Conservation (phyloP, 176 grass and related monocot species). For the Panicum miliaceum region DNA sequence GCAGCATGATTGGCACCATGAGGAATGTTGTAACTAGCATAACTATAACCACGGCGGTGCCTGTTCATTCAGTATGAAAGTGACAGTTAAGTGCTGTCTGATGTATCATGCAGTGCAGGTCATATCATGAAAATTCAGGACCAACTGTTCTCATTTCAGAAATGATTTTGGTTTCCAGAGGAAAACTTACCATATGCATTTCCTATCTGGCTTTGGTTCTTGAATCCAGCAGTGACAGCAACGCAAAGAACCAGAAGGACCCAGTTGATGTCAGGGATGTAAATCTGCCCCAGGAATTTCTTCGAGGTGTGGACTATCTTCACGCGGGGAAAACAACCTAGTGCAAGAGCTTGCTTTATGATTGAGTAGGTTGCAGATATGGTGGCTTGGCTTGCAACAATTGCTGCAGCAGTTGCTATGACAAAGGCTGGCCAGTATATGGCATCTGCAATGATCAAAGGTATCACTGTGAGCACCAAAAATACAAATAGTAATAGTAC, state of each 20-base stretch:
- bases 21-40: slow-evolving; percentile 99
- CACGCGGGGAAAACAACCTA: slow-evolving; percentile 92
- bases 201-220: slow-evolving; percentile 97
- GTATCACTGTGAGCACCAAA: slow-evolving; percentile 27
- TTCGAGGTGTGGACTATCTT: slow-evolving; percentile 97
- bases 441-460: slow-evolving; percentile 59
- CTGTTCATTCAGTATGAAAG: slow-evolving; percentile 48
- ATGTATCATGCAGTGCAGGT: not conserved
- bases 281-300: slow-evolving; percentile 98
- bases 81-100: not conserved
- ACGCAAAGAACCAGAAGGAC: slow-evolving; percentile 86
- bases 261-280: slow-evolving; percentile 99
- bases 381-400: slow-evolving; percentile 94
- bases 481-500: slow-evolving; percentile 22
- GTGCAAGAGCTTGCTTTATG: slow-evolving; percentile 91
- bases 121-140: slow-evolving; percentile 15
- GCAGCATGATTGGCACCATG: slow-evolving; percentile 95
- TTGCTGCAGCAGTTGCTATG: slow-evolving; percentile 86
- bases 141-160: slow-evolving; percentile 2
- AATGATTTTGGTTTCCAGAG: not conserved
- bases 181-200: slow-evolving; percentile 85
- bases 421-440: slow-evolving; percentile 98
- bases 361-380: slow-evolving; percentile 99
- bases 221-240: slow-evolving; percentile 95
- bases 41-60: slow-evolving; percentile 92